phyloP scores from a whole-genome alignment of 1,139 yeast species.

The Suhomyces yuchorum region DNA sequence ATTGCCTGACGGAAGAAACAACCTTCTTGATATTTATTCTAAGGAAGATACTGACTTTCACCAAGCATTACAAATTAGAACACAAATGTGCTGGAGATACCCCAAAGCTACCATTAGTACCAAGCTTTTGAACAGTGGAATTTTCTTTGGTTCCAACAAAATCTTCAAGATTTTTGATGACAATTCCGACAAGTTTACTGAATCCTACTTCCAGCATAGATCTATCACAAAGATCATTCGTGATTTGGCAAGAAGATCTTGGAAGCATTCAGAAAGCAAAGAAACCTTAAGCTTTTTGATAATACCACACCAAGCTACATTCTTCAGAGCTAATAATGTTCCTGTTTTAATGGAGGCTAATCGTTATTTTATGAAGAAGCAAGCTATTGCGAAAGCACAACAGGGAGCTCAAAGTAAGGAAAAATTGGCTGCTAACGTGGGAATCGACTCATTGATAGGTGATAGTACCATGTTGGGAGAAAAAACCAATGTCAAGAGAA shows the following conservation, averaged over 20 bases:
- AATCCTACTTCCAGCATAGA: conserved; percentile 42
- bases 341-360: conserved; percentile 92
- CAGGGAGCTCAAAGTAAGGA: conserved; percentile 44
- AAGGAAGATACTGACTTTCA: conserved; percentile 64
- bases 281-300: conserved; percentile 67
- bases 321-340: conserved; percentile 75
- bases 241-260: conserved; percentile 86
- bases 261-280: conserved; percentile 70
- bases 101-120: conserved; percentile 79
- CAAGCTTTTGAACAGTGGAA: conserved; percentile 71
- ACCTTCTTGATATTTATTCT: conserved; percentile 70
- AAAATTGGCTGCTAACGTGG: conserved; percentile 75
- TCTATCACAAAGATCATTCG: conserved; percentile 73
- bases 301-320: conserved; percentile 65
- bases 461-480: conserved; percentile 62
- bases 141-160: conserved; percentile 70
- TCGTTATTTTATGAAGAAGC: conserved; percentile 65
- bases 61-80: conserved; percentile 73
- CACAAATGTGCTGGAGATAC: conserved; percentile 87
- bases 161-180: conserved; percentile 44
- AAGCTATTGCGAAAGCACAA: conserved; percentile 35
- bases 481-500: conserved; percentile 76
- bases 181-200: conserved; percentile 37
- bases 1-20: conserved; percentile 52
- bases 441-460: conserved; percentile 83